phyloP scores from a whole-genome alignment of 2,329 filamentous ascomycete species.

The Gnomoniopsis smithogilvyi region DNA sequence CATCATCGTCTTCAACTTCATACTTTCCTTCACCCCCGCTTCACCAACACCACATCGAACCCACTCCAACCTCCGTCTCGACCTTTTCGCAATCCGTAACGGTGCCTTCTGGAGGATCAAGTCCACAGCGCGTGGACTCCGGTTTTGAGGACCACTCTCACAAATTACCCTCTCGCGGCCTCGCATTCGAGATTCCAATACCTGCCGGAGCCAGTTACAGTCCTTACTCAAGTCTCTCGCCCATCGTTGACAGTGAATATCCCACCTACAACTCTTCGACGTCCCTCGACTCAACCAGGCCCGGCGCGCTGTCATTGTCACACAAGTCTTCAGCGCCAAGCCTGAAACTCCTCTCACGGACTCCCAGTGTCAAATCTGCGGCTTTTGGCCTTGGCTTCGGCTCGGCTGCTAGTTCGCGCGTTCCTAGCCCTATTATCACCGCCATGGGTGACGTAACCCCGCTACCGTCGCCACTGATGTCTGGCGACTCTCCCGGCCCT shows the following conservation, averaged over 20 bases:
- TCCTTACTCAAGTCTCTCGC: constrained; percentile 20
- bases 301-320: constrained; percentile 27
- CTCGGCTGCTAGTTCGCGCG: constrained; percentile 61
- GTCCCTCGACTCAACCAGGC: constrained; percentile 22
- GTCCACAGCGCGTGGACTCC: constrained; percentile 16
- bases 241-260: constrained; percentile 18
- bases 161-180: constrained; percentile 11
- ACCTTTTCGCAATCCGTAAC: constrained; percentile 27
- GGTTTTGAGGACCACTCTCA: constrained; percentile 16
- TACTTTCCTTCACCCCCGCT: constrained; percentile 10
- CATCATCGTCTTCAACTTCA: constrained; percentile 14
- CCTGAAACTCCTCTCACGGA: constrained; percentile 52
- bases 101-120: constrained; percentile 15
- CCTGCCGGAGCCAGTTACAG: constrained; percentile 18
- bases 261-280: constrained; percentile 7
- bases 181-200: constrained; percentile 16
- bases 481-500: constrained; percentile 62
- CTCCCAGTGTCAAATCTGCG: constrained; percentile 57
- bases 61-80: constrained; percentile 27
- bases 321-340: constrained; percentile 42
- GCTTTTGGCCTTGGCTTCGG: constrained; percentile 48
- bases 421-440: constrained; percentile 71
- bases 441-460: constrained; percentile 78
- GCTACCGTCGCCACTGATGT: constrained; percentile 70
- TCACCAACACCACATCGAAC: constrained; percentile 21